These are phyloP conservation scores for Penicillium herquei DNA, from an alignment of 495 filamentous ascomycete species.

Conservation along the genomic window DNA sequence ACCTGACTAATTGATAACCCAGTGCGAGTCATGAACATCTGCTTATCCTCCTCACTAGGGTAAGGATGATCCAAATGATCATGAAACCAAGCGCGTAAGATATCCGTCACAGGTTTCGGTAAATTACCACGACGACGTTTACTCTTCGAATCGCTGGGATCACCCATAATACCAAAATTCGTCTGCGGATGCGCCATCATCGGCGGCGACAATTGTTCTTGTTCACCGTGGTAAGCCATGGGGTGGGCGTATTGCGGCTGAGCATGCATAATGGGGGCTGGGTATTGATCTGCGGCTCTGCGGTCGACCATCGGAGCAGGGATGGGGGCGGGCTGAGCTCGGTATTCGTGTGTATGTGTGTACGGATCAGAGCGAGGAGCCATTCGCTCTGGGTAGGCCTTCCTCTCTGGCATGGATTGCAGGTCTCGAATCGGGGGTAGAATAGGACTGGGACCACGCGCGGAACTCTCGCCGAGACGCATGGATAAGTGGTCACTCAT, in stretches of 20 bases:
- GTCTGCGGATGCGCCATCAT: slow-evolving; percentile 34
- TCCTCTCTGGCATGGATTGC: slow-evolving; percentile 34
- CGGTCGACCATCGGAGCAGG: slow-evolving; percentile 25
- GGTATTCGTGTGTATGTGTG: slow-evolving; percentile 29
- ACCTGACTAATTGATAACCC: slow-evolving; percentile 80
- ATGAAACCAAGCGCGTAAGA: slow-evolving; percentile 76
- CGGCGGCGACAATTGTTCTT: slow-evolving; percentile 33
- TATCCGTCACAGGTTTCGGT: slow-evolving; percentile 81
- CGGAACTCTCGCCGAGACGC: slow-evolving; percentile 19
- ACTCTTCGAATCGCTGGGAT: slow-evolving; percentile 42
- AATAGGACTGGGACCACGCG: slow-evolving; percentile 39
- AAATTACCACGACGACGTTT: slow-evolving; percentile 78
- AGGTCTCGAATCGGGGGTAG: slow-evolving; percentile 45
- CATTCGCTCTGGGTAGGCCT: slow-evolving; percentile 31
- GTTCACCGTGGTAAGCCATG: slow-evolving; percentile 34
- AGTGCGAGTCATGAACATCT: slow-evolving; percentile 72
- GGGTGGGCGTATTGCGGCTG: slow-evolving; percentile 33
- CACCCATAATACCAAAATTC: slow-evolving; percentile 47
- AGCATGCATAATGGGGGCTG: slow-evolving; percentile 27
- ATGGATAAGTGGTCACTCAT: slow-evolving; percentile 20
- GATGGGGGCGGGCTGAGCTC: slow-evolving; percentile 13
- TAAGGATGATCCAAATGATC: slow-evolving; percentile 80
- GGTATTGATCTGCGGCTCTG: slow-evolving; percentile 28
- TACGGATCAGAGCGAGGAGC: slow-evolving; percentile 33
- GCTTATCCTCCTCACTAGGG: slow-evolving; percentile 88